These are phyloP conservation scores for Candida verbasci DNA, from an alignment of 805 yeast species.

Conservation along the genomic window DNA sequence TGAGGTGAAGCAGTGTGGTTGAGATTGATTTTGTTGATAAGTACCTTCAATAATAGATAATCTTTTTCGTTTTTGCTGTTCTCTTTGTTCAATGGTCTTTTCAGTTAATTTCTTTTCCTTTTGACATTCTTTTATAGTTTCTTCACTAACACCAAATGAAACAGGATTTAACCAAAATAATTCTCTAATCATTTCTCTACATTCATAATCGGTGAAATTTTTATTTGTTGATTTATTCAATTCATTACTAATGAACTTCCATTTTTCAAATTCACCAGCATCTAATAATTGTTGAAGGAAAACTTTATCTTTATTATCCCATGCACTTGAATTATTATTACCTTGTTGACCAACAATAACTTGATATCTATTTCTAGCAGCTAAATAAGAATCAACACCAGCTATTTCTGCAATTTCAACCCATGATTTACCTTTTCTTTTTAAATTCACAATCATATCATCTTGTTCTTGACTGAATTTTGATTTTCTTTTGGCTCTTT, in stretches of 20 bases:
- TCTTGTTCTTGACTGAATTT: constrained; percentile 70
- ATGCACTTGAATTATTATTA: constrained; percentile 57
- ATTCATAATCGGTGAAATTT: constrained; percentile 46
- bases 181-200: constrained; percentile 50
- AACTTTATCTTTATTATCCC: constrained; percentile 54
- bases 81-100: constrained; percentile 22
- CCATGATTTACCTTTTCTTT: constrained; percentile 65
- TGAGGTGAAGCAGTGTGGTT: constrained; percentile 7
- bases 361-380: constrained; percentile 76
- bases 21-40: constrained; percentile 1
- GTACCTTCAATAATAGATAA: constrained; percentile 6
- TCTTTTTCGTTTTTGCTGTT: constrained; percentile 9
- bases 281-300: constrained; percentile 53
- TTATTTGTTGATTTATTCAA: constrained; percentile 52
- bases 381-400: constrained; percentile 60
- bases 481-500: constrained; percentile 57
- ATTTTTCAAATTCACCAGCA: constrained; percentile 66
- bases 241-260: constrained; percentile 62
- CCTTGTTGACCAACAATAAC: constrained; percentile 83
- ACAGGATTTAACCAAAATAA: constrained; percentile 54
- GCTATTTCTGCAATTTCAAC: constrained; percentile 66
- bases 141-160: constrained; percentile 53
- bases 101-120: constrained; percentile 35
- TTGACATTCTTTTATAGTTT: constrained; percentile 34
- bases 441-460: constrained; percentile 55